These are phyloP conservation scores for Eragrostis nindensis DNA, from an alignment of 176 grass and related monocot genomes.

Conservation along the genomic window DNA sequence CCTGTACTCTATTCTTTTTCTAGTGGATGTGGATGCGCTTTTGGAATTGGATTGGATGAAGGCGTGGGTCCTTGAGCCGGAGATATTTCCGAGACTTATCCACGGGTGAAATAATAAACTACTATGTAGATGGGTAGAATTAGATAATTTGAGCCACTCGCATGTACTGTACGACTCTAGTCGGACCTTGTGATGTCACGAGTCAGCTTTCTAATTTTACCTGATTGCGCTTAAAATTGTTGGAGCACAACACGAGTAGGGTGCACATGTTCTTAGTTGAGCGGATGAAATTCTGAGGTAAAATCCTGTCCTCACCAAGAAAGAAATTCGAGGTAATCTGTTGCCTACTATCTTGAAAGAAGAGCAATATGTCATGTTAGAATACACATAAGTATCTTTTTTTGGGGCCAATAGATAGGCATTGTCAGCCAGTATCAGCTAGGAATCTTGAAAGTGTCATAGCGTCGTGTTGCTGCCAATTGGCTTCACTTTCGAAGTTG, in stretches of 20 bases:
- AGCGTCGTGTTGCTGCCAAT: neutral
- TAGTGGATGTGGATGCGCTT: neutral
- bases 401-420: neutral
- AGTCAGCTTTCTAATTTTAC: neutral
- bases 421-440: neutral
- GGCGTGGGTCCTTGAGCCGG: slow-evolving; percentile 11
- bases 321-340: neutral
- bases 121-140: neutral
- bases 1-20: neutral
- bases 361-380: neutral
- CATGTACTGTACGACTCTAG: neutral
- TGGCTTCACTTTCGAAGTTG: neutral
- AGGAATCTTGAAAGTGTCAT: slow-evolving; percentile 12
- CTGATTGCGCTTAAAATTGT: neutral
- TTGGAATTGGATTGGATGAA: neutral
- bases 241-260: neutral
- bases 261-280: neutral
- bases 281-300: neutral
- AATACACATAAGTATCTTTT: neutral
- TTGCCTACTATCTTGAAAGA: neutral
- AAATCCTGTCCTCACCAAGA: neutral
- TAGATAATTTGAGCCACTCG: neutral
- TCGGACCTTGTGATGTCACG: neutral
- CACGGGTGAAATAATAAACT: neutral
- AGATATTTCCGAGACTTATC: slow-evolving; percentile 24